Base-by-base conservation (phyloP, 192 early-diverging fungal genomes). In the Backusella tarrabulga region DNA sequence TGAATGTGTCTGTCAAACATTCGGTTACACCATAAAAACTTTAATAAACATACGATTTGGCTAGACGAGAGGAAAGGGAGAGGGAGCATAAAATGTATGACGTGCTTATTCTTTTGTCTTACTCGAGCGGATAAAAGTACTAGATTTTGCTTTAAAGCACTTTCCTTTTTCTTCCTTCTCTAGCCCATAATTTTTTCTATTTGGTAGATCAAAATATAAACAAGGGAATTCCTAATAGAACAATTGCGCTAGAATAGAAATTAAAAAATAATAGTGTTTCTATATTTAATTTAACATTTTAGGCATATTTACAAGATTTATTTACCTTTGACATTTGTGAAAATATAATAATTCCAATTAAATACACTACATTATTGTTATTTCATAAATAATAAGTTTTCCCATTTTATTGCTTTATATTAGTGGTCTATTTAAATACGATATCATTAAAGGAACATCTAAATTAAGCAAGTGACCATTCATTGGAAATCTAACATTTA, bases 1-100 rank as follows among this genome's bases (percentile, higher is more conserved):
- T 56, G 12, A 56, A 56, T 56, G 54, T 63, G 56, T 63, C 56
- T 63, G 56, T 63, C 56, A 63, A 63, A 63, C 56, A 63, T 63
- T 9, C 23, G 4, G 56, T 63, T 63, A 60, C 56, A 60, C 56
- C 19, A 60, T 60, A 8, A 60, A 50, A 60, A 60, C 56, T 60
- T 60, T 60, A 60, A 60, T 60, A 60, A 60, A 60, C 56, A 60
- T 60, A 60, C 56, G 56, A 60, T 26, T 12, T 60, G 56, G 12
- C 12, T 23, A 60, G 56, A 26, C 12, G 42, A 56, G 11, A n/a
- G 11, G 12, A 29, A 26, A 29, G 4, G 12, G 56, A n/a, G 46
- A 19, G 46, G 7, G 46, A 50, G 46, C 17, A 50, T 50, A 50
- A n/a, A 50, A 50, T 50, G 26, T 63, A 63, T 63, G 56, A 63